A percentile compares a stretch with the other conserved stretches of the same genome.
phyloP scores from a whole-genome alignment of 495 filamentous ascomycete species.

The Glonium stellatum region DNA sequence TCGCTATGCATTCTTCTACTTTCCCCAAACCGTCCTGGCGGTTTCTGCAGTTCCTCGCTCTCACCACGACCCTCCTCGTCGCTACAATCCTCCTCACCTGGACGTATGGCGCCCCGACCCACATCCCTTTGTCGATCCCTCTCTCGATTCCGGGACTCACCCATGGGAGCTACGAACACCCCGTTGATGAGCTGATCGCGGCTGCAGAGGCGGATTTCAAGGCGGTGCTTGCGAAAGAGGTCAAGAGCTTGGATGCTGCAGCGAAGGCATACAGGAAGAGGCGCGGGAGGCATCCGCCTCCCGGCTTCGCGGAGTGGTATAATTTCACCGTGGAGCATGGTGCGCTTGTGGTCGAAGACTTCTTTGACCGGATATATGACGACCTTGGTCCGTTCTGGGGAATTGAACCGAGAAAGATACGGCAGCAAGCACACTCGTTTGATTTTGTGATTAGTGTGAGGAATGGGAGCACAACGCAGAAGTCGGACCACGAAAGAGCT shows the following conservation, averaged over 20 bases:
- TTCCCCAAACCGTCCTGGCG: slow-evolving; percentile 10
- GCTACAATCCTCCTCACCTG: background rate
- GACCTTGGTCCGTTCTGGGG: slow-evolving; percentile 37
- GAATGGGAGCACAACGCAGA: slow-evolving; percentile 23
- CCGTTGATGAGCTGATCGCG: slow-evolving; percentile 33
- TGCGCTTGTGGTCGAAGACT: slow-evolving; percentile 32
- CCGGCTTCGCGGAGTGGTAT: slow-evolving; percentile 37
- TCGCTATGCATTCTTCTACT: background rate
- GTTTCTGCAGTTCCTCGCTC: slow-evolving; percentile 8
- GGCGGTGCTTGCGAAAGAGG: slow-evolving; percentile 19
- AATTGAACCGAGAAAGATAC: slow-evolving; percentile 24
- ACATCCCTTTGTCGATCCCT: background rate
- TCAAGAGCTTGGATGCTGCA: slow-evolving; percentile 27
- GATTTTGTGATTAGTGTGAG: slow-evolving; percentile 25
- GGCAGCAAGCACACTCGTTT: slow-evolving; percentile 21
- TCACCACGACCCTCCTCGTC: slow-evolving; percentile 7
- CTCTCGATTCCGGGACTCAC: background rate
- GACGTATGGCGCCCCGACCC: background rate
- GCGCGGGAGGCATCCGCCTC: slow-evolving; percentile 34
- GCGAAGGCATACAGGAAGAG: slow-evolving; percentile 29
- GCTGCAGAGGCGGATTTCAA: slow-evolving; percentile 18
- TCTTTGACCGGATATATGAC: slow-evolving; percentile 38
- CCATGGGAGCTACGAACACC: slow-evolving; percentile 16
- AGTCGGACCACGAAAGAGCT: slow-evolving; percentile 11
- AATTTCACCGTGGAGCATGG: slow-evolving; percentile 28